Conservation (phyloP, 2,329 filamentous ascomycete species). For the Nannizzia gypsea region DNA sequence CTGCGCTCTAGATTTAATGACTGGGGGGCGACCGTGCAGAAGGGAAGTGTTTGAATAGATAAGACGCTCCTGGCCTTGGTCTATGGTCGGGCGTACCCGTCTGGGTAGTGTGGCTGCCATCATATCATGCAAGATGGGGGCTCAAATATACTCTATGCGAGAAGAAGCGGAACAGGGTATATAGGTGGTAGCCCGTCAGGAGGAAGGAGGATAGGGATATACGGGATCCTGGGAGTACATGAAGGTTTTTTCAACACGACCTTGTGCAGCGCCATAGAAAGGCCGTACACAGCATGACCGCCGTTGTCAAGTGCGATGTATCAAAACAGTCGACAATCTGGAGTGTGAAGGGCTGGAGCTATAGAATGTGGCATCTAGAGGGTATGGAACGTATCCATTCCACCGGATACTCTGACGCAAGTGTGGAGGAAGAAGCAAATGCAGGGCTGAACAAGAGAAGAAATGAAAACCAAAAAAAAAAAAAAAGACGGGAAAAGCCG, state of each 20-base stretch:
- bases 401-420: background rate
- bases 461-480: background rate
- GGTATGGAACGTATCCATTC: background rate
- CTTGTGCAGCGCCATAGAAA: background rate
- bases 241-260: background rate
- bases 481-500: background rate
- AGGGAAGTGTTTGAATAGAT: slow-evolving; percentile 13
- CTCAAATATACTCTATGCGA: background rate
- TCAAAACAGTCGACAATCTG: background rate
- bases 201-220: background rate
- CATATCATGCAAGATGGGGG: background rate
- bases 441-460: background rate
- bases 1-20: slow-evolving; percentile 22
- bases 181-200: background rate
- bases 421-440: background rate
- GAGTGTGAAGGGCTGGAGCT: background rate
- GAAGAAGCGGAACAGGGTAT: background rate
- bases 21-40: slow-evolving; percentile 15
- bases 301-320: background rate
- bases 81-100: slow-evolving; percentile 8
- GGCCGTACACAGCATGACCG: background rate
- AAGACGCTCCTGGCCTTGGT: slow-evolving; percentile 13
- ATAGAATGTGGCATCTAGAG: background rate
- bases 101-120: slow-evolving; percentile 6
- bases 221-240: background rate